Conservation (phyloP, 176 grass and related monocot genomes). For the Phyllostachys edulis region DNA sequence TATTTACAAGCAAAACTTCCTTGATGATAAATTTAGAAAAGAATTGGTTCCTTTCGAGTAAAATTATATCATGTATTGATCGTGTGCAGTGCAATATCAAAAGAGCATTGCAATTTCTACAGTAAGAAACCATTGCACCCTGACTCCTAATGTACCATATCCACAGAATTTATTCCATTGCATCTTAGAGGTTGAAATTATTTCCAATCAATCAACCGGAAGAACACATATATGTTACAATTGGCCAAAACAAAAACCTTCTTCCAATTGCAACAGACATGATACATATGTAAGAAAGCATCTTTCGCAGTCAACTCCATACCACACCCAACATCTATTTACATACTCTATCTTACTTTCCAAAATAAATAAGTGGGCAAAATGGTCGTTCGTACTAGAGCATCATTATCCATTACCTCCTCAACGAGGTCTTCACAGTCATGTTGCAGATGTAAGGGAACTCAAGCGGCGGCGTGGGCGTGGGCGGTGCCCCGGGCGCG, state of each 20-base stretch:
- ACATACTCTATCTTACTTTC: background rate
- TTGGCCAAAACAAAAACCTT: background rate
- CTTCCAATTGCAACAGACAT: background rate
- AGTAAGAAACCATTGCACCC: background rate
- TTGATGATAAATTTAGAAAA: background rate
- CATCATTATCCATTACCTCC: constrained; percentile 59
- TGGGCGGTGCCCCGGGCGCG: constrained; percentile 63
- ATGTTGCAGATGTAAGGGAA: constrained; percentile 97
- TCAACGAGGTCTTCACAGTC: constrained; percentile 69
- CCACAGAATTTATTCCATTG: background rate
- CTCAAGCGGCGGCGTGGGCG: constrained; percentile 58
- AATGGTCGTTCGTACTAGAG: background rate
- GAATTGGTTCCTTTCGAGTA: background rate
- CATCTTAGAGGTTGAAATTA: background rate
- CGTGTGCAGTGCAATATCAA: background rate
- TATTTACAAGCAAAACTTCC: background rate
- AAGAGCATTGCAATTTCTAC: background rate
- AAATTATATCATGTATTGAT: background rate
- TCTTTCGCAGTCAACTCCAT: background rate
- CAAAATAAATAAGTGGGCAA: background rate
- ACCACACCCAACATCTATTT: background rate
- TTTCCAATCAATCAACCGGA: background rate
- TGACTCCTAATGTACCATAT: background rate
- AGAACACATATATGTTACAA: background rate
- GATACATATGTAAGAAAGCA: background rate